Percentiles rank a stretch among this genome's conserved stretches.
Evolutionary conservation across 1,284 basidiomycete genomes (phyloP).

Genomic region (Tilletia walkeri): DNA sequence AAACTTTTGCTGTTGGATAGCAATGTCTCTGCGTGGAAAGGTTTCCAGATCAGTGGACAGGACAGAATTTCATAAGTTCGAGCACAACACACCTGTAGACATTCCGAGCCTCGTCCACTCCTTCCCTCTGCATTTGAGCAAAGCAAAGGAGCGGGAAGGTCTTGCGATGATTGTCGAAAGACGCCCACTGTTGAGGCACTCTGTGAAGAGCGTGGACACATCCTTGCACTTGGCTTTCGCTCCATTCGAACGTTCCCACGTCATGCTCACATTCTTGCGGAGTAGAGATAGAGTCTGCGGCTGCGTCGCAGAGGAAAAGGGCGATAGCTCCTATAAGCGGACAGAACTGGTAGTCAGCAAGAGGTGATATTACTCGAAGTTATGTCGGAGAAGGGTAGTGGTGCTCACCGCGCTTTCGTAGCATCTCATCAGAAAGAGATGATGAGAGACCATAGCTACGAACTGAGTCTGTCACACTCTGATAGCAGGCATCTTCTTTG

Average conservation of each 20-base stretch:
- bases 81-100: not conserved
- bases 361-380: too few species aligned
- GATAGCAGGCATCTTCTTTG: too few species aligned
- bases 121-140: not conserved
- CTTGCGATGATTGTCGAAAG: slow-evolving; percentile 17
- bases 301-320: slow-evolving; percentile 5
- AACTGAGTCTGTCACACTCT: too few species aligned
- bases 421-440: not conserved
- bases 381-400: not conserved
- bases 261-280: not conserved
- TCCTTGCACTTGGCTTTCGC: not conserved
- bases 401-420: not conserved
- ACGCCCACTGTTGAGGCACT: not conserved
- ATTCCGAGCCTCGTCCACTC: not conserved
- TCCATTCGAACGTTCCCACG: not conserved
- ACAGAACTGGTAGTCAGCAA: not conserved
- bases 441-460: not conserved
- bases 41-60: too few species aligned
- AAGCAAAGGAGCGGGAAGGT: slow-evolving; percentile 1
- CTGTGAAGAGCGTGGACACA: slow-evolving; percentile 9
- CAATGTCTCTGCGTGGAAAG: not conserved
- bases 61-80: too few species aligned
- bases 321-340: slow-evolving; percentile 4
- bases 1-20: not conserved
- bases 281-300: not conserved